Base-by-base conservation (phyloP, 345 rosid genomes). In the Acer saccharum region DNA sequence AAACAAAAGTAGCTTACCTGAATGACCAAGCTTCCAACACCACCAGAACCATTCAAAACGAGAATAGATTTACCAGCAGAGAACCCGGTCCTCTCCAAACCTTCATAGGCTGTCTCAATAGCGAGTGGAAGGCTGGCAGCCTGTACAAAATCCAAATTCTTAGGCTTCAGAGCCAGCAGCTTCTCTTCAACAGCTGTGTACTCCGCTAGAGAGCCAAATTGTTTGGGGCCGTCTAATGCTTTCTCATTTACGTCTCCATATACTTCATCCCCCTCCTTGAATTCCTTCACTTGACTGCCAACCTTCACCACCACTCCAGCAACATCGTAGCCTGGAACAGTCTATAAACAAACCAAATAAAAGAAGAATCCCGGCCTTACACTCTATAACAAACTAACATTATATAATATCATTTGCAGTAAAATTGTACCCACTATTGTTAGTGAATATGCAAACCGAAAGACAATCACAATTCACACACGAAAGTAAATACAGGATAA, bases 71-170 rank as follows among this genome's bases (percentile, higher is more conserved):
- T 90, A 27, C 97, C 97, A 2, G 93, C 72, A 8, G 97, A 90
- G 77, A 93, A 93, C 5, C 93, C 97, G 0, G 96, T 90, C 76
- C 88, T 89, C 69, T 92, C 92, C 0, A 92, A 87, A 78, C 98
- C 99, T 75, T 95, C 96, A 32, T 93, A 84, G 21, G 98, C 98
- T 0, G 97, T 95, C 82, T 86, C 91, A 7, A 95, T 89, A 18
- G 98, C 97, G 11, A 95, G 88, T 12, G 99, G 99, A 69, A 95
- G 98, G n/a, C 89, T 90, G 6, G 98, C 94, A 57, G 97, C 99
- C 76, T 90, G 89, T 21, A 66, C 89, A 82, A 95, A 95, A 79
- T 92, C 91, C 71, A 95, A 79, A 85, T 87, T 90, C 82, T 88
- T 90, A 0, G 99, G 98, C 76, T 93, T 95, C 58, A 87, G 67